phyloP scores from a whole-genome alignment of 148 eudicot genomes.

The Vaccinium darrowii region DNA sequence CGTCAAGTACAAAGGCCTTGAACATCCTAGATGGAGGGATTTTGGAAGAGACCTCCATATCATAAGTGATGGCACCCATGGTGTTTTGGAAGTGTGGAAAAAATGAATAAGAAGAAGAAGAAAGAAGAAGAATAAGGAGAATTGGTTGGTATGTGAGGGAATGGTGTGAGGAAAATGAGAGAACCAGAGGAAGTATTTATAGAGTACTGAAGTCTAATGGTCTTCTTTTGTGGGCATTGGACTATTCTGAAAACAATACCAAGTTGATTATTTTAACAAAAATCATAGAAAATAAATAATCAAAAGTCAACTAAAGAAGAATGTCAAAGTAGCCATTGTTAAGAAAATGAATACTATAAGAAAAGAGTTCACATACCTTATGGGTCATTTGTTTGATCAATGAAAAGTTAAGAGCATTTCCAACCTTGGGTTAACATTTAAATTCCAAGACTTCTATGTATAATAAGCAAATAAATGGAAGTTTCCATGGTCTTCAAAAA shows the following conservation, averaged over 20 bases:
- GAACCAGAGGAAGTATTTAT: not conserved
- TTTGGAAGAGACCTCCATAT: conserved; percentile 15
- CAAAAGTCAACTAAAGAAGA: not conserved
- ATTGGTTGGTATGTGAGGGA: not conserved
- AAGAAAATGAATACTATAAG: not conserved
- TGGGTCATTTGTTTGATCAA: not conserved
- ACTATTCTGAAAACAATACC: not conserved
- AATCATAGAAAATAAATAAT: not conserved
- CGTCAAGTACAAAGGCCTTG: conserved; percentile 33
- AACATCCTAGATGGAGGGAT: conserved; percentile 29
- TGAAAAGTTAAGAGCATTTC: too few species aligned
- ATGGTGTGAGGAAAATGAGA: not conserved
- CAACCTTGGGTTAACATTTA: too few species aligned
- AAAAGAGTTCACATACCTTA: not conserved
- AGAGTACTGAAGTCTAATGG: not conserved
- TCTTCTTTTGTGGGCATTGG: not conserved
- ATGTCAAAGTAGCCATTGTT: not conserved
- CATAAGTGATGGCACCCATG: conserved; percentile 30
- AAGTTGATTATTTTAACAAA: not conserved
- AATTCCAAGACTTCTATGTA: too few species aligned
- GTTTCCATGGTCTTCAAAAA: too few species aligned
- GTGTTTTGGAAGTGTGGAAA: not conserved
- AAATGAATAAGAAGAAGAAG: too few species aligned
- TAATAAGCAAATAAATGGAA: too few species aligned
- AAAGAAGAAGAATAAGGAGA: not conserved